Evolutionary conservation across 139 green algal genomes (phyloP).

Genomic region (Volvox africanus): DNA sequence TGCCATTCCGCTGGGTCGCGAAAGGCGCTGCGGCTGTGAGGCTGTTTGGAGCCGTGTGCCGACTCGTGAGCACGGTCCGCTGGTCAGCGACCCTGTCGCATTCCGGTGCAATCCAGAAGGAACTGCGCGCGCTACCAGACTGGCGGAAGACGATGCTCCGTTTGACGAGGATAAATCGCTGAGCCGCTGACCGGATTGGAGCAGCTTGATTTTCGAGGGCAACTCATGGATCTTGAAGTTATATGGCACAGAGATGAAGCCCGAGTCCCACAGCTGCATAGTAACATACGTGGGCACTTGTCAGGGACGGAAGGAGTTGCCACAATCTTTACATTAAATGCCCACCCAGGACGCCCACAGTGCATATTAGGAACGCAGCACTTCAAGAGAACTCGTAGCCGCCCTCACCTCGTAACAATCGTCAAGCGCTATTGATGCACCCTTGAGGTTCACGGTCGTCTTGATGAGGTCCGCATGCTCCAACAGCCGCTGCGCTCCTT

Average conservation of each 20-base stretch:
- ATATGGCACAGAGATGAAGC: conserved; percentile 94
- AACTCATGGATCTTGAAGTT: conserved; percentile 85
- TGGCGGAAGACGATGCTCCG: conserved; percentile 15
- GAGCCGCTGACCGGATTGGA: conserved; percentile 60
- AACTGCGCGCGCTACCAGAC: conserved; percentile 15
- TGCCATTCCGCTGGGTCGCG: not conserved
- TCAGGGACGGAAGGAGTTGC: no score
- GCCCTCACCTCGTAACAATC: conserved; percentile 90
- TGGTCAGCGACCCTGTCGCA: not conserved
- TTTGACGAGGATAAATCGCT: conserved; percentile 4
- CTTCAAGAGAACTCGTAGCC: no score
- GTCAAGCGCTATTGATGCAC: conserved; percentile 88
- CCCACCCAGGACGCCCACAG: no score
- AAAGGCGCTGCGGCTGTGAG: not conserved
- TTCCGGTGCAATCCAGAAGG: not conserved
- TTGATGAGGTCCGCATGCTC: conserved; percentile 81
- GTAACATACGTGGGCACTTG: no score
- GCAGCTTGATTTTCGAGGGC: conserved; percentile 66
- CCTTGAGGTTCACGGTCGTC: conserved; percentile 79
- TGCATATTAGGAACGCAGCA: no score
- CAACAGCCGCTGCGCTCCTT: conserved; percentile 80
- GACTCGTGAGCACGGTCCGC: not conserved
- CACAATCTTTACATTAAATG: no score
- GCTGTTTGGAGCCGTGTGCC: not conserved
- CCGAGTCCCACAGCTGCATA: conserved; percentile 85